Base-by-base conservation (phyloP, 2,329 filamentous ascomycete species). In the Cladorrhinum sp. region DNA sequence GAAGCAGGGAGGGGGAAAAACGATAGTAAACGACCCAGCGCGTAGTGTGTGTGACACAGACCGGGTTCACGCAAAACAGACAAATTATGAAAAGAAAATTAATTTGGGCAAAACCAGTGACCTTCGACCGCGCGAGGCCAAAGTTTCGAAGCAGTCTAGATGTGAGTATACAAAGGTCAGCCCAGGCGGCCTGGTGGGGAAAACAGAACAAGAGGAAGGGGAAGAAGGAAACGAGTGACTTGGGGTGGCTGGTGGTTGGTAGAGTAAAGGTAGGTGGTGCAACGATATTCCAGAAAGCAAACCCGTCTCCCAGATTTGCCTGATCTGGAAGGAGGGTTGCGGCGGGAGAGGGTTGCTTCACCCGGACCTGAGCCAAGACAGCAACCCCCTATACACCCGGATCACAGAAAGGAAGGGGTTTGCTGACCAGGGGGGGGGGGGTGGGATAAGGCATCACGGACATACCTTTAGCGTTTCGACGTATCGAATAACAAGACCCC, bases 381-480 rank as follows among this genome's bases (percentile, higher is more conserved):
- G 70, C 68, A 66, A 69, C 60, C 33, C 67, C 65, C 66, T 70
- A 65, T 69, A 68, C 69, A 71, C 70, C 67, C 67, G 69, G 68
- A 70, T 72, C 65, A 66, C 68, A 72, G 65, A 70, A 67, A 71
- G 26, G 9, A 28, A 4, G 26, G 26, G 69, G 70, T 70, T 46
- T 18, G 65, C 66, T 59, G 65, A 60, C 62, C 63, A 69, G 69
- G 65, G 69, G 51, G 69, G 21, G 21, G 36, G 36, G 9, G 9
- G 26, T 28, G 26, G 4, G 54, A 24, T 28, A 36, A 57, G 68
- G 49, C 58, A 74, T 74, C 74, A 77, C 76, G 69, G 77, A 77
- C 76, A 69, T 65, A 46, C 42, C 42, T 36, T 72, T 73, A 70
- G 71, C 65, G 76, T 79, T 79, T 78, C 75, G 75, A 72, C 69